These are phyloP conservation scores for Wickerhamomyces queroliae DNA, from an alignment of 805 yeast genomes.

Conservation along the genomic window DNA sequence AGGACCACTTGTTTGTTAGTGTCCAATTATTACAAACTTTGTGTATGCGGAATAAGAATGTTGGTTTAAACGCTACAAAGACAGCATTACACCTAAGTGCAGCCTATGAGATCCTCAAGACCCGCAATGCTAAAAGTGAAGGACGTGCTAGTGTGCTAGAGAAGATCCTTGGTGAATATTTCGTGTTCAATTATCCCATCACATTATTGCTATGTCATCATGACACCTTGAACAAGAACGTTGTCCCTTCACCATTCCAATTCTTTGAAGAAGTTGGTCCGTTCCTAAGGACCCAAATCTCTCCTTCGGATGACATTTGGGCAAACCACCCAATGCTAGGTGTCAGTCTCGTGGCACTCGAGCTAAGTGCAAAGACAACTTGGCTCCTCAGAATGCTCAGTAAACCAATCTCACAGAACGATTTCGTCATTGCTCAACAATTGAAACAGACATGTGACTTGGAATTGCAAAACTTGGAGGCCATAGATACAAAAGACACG, in stretches of 20 bases:
- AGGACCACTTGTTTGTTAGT: slow-evolving; percentile 19
- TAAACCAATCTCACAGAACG: slow-evolving; percentile 11
- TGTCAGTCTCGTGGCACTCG: slow-evolving; percentile 12
- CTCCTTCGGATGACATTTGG: slow-evolving; percentile 12
- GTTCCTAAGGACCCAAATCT: slow-evolving; percentile 8
- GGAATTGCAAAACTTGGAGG: not conserved
- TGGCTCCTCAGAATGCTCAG: slow-evolving; percentile 17
- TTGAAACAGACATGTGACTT: not conserved
- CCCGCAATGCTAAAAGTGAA: slow-evolving; percentile 2
- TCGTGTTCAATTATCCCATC: slow-evolving; percentile 18
- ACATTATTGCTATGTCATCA: slow-evolving; percentile 21
- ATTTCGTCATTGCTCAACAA: not conserved
- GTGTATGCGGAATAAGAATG: slow-evolving; percentile 20
- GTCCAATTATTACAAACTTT: slow-evolving; percentile 21
- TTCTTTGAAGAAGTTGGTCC: slow-evolving; percentile 19
- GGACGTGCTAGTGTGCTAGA: slow-evolving; percentile 10
- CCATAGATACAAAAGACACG: not conserved
- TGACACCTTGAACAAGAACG: slow-evolving; percentile 9
- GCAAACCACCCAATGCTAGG: slow-evolving; percentile 20
- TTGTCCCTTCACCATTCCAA: slow-evolving; percentile 20
- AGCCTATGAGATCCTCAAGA: slow-evolving; percentile 21
- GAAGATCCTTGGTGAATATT: slow-evolving; percentile 18
- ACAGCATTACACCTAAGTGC: slow-evolving; percentile 21
- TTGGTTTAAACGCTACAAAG: slow-evolving; percentile 21
- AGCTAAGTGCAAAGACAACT: slow-evolving; percentile 15